These are phyloP conservation scores for Sesbania bispinosa DNA, from an alignment of 306 rosid genomes.

Conservation along the genomic window DNA sequence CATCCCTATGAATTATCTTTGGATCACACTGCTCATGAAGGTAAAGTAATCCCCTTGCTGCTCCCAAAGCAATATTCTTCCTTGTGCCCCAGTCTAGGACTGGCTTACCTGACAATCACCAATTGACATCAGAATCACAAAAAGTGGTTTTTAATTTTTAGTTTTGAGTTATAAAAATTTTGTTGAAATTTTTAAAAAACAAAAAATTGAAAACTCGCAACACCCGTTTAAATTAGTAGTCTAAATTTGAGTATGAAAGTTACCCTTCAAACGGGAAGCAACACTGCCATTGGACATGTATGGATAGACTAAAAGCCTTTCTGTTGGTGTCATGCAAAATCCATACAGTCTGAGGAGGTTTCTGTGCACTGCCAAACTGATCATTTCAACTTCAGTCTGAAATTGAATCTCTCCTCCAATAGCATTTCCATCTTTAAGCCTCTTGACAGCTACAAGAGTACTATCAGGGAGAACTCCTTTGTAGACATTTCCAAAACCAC, in stretches of 20 bases:
- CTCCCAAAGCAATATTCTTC: slow-evolving; percentile 49
- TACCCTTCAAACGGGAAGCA: slow-evolving; percentile 51
- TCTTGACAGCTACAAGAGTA: slow-evolving; percentile 46
- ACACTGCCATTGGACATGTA: slow-evolving; percentile 55
- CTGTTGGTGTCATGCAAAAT: slow-evolving; percentile 45
- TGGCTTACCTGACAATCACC: slow-evolving; percentile 38
- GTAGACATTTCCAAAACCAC: slow-evolving; percentile 52
- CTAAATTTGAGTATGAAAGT: not conserved
- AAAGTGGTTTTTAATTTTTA: no score
- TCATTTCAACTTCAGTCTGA: slow-evolving; percentile 55
- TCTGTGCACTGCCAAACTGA: slow-evolving; percentile 48
- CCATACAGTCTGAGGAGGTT: slow-evolving; percentile 50
- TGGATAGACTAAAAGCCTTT: slow-evolving; percentile 49
- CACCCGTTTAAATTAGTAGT: no score
- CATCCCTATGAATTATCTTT: slow-evolving; percentile 50
- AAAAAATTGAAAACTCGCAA: no score
- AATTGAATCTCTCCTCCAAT: slow-evolving; percentile 50
- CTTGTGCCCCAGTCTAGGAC: slow-evolving; percentile 50
- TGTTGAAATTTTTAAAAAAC: no score
- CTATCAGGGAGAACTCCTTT: slow-evolving; percentile 48
- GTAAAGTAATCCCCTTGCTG: slow-evolving; percentile 45
- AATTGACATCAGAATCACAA: not conserved
- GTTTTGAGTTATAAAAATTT: no score
- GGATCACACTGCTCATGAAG: slow-evolving; percentile 56
- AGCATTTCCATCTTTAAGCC: slow-evolving; percentile 54